A percentile compares a stretch with the other conserved stretches of the same genome.
Evolutionary conservation across 2,329 filamentous ascomycete species (phyloP).

Genomic region (Colletotrichum sp.): DNA sequence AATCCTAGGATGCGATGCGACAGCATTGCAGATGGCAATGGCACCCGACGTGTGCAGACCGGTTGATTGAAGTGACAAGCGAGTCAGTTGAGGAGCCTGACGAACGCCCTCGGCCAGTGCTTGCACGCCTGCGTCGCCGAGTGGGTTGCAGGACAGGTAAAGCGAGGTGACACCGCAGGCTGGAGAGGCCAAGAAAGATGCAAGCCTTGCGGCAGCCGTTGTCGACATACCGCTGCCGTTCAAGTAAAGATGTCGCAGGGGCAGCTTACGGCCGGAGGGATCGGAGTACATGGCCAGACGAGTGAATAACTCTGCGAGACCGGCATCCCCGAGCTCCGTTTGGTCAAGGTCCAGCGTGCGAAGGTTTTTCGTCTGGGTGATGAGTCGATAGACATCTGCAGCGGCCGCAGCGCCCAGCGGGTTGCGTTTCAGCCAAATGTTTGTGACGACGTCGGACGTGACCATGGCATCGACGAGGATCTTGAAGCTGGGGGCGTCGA

Average conservation of each 20-base stretch:
- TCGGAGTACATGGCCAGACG: conserved; percentile 35
- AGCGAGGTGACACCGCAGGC: conserved; percentile 38
- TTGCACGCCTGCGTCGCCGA: conserved; percentile 36
- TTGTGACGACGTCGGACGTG: conserved; percentile 47
- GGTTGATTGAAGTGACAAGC: conserved; percentile 47
- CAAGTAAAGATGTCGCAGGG: conserved; percentile 41
- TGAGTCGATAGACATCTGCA: conserved; percentile 46
- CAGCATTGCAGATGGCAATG: conserved; percentile 39
- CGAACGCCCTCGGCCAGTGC: conserved; percentile 35
- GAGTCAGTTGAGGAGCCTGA: conserved; percentile 36
- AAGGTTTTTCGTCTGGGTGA: conserved; percentile 46
- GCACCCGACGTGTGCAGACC: conserved; percentile 46
- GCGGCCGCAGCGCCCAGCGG: conserved; percentile 47
- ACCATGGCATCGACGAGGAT: conserved; percentile 50
- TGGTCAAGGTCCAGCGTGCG: conserved; percentile 59
- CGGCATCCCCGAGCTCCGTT: conserved; percentile 53
- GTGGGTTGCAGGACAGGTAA: conserved; percentile 42
- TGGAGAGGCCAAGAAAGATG: conserved; percentile 35
- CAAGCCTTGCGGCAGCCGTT: conserved; percentile 33
- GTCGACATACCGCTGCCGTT: conserved; percentile 40
- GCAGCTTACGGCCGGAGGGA: conserved; percentile 28
- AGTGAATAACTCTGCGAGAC: conserved; percentile 48
- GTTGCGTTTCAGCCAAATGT: conserved; percentile 61
- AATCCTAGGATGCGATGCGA: conserved; percentile 38
- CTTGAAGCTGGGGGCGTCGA: conserved; percentile 46